Percentiles rank a stretch among this genome's conserved stretches.
phyloP scores from a whole-genome alignment of 306 rosid species.

The Vigna hirtella region DNA sequence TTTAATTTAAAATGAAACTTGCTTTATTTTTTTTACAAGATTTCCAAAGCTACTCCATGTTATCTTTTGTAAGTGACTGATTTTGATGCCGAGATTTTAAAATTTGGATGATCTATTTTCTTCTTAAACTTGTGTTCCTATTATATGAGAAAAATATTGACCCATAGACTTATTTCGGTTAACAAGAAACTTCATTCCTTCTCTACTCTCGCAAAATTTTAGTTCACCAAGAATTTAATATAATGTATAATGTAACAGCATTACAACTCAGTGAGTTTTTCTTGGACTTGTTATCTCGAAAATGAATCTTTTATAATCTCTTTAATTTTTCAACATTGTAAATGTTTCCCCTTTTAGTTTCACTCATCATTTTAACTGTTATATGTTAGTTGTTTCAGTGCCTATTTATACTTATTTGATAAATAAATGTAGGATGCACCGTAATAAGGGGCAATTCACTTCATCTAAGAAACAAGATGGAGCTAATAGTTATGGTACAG shows the following conservation, averaged over 20 bases:
- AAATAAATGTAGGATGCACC: slow-evolving; percentile 81
- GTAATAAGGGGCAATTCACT: slow-evolving; percentile 94
- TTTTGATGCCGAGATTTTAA: not conserved
- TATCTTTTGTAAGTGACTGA: not conserved
- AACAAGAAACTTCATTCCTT: not conserved
- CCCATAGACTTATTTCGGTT: not conserved
- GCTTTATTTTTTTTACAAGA: not conserved
- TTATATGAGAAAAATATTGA: slow-evolving; percentile 19
- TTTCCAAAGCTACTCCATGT: not conserved
- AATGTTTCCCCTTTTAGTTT: not conserved
- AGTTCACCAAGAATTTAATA: not conserved
- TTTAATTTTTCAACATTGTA: slow-evolving; percentile 8
- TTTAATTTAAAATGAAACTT: not conserved
- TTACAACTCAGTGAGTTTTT: slow-evolving; percentile 8
- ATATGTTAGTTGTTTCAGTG: not conserved
- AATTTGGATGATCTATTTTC: not conserved
- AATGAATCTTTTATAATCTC: not conserved
- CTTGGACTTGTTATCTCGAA: slow-evolving; percentile 18
- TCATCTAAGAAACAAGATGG: slow-evolving; percentile 85
- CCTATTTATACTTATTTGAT: slow-evolving; percentile 37
- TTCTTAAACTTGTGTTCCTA: not conserved
- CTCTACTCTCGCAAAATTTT: not conserved
- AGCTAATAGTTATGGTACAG: slow-evolving; percentile 60
- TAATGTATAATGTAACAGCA: not conserved
- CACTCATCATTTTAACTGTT: slow-evolving; percentile 32